A percentile compares a stretch with the other conserved stretches of the same genome.
phyloP scores from a whole-genome alignment of 2,329 filamentous ascomycete species.

The Fusarium mexicanum region DNA sequence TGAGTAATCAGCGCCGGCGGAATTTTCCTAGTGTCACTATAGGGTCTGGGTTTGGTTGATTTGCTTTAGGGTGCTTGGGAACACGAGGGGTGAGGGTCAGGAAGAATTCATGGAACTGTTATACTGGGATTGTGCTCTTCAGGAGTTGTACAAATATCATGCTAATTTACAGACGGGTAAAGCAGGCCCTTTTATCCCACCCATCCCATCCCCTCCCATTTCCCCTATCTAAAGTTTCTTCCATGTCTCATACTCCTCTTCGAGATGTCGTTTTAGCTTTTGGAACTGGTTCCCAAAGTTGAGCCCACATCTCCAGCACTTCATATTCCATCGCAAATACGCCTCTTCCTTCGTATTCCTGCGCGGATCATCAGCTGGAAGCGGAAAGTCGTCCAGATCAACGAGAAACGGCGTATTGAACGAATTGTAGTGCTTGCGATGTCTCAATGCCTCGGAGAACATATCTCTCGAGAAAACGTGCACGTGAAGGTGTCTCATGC shows the following conservation, averaged over 20 bases:
- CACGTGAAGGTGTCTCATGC: conserved; percentile 91
- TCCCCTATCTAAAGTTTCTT: conserved; percentile 63
- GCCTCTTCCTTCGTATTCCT: conserved; percentile 64
- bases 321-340: conserved; percentile 73
- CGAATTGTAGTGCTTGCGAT: conserved; percentile 90
- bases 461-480: conserved; percentile 88
- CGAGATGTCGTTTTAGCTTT: conserved; percentile 78
- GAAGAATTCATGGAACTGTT: conserved; percentile 3
- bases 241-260: conserved; percentile 80
- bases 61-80: conserved; percentile 3
- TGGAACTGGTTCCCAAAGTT: conserved; percentile 80
- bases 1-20: neutral
- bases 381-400: conserved; percentile 79
- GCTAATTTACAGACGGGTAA: conserved; percentile 22
- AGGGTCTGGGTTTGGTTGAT: neutral
- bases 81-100: neutral
- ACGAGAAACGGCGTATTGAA: conserved; percentile 90
- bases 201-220: neutral
- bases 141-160: conserved; percentile 30
- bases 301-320: conserved; percentile 85
- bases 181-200: conserved; percentile 26
- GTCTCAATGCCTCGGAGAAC: conserved; percentile 75
- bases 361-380: conserved; percentile 71
- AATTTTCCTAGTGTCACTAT: neutral
- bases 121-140: conserved; percentile 2